Conservation (phyloP, 306 rosid genomes). For the Sicyos baderoa region DNA sequence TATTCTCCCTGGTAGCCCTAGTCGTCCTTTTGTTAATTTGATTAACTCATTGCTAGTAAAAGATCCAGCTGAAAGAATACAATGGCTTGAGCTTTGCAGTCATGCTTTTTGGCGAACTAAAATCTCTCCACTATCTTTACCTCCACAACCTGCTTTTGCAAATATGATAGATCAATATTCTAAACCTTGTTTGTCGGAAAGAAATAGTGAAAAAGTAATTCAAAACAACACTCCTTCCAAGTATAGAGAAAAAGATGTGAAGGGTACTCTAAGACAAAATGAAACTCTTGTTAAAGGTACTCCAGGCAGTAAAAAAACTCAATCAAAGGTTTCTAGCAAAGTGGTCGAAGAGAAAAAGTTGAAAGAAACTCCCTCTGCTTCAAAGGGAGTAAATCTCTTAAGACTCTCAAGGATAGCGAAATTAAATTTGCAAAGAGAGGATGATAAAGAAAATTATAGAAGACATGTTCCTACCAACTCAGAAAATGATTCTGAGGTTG, state of each 20-base stretch:
- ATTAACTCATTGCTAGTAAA: conserved; percentile 77
- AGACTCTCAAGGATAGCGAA: conserved; percentile 92
- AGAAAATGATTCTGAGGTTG: conserved; percentile 81
- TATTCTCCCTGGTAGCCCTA: conserved; percentile 82
- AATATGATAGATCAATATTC: conserved; percentile 59
- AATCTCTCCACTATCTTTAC: conserved; percentile 45
- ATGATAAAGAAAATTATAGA: conserved; percentile 93
- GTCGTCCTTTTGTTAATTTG: conserved; percentile 80
- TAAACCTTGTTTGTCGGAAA: conserved; percentile 63
- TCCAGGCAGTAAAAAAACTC: conserved; percentile 56
- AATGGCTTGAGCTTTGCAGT: conserved; percentile 81
- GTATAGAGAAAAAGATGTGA: conserved; percentile 62
- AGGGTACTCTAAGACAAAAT: conserved; percentile 54
- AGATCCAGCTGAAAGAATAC: conserved; percentile 94
- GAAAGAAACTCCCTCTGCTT: conserved; percentile 46
- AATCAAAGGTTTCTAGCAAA: conserved; percentile 61
- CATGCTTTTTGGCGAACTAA: conserved; percentile 88
- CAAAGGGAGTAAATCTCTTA: conserved; percentile 67
- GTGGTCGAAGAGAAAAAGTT: conserved; percentile 48
- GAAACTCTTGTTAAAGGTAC: conserved; percentile 71
- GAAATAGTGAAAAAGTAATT: conserved; percentile 64
- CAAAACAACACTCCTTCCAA: conserved; percentile 74
- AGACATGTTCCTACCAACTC: conserved; percentile 60
- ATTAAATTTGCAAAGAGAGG: conserved; percentile 74
- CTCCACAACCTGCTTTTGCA: conserved; percentile 87